Percentiles rank a stretch among this genome's conserved stretches.
These are phyloP conservation scores for Kappamyces sp. DNA, from an alignment of 192 early-diverging fungal species.

Conservation along the genomic window DNA sequence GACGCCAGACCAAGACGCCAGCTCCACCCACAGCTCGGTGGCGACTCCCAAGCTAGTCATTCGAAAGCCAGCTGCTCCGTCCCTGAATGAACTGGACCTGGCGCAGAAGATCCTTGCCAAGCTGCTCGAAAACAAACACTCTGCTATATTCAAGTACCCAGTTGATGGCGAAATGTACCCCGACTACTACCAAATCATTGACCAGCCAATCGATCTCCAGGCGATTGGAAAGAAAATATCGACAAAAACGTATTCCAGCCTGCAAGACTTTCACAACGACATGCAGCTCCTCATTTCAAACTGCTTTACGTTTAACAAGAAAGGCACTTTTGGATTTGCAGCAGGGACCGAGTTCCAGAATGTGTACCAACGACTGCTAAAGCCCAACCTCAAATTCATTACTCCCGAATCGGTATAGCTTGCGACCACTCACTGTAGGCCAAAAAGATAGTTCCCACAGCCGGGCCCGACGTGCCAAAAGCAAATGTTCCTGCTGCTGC, in stretches of 20 bases:
- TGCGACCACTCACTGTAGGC: background rate
- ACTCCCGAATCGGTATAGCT: constrained; percentile 14
- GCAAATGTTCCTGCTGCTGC: too few species aligned
- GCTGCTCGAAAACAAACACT: constrained; percentile 21
- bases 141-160: constrained; percentile 42
- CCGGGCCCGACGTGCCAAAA: too few species aligned
- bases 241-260: constrained; percentile 40
- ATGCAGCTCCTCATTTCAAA: constrained; percentile 62
- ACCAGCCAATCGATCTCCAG: constrained; percentile 67
- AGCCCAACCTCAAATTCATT: constrained; percentile 15
- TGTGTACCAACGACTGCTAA: constrained; percentile 15
- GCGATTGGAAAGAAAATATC: constrained; percentile 58
- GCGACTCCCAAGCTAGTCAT: background rate
- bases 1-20: constrained; percentile 10
- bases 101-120: constrained; percentile 20
- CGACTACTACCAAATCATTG: constrained; percentile 45
- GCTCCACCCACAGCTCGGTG: too few species aligned
- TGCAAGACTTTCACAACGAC: constrained; percentile 51
- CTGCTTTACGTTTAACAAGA: constrained; percentile 70
- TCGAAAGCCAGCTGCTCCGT: background rate
- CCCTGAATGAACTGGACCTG: constrained; percentile 9
- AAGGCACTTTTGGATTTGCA: constrained; percentile 48
- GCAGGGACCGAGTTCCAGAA: constrained; percentile 13
- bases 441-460: background rate
- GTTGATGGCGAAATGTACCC: constrained; percentile 37